Percentiles rank a stretch among this genome's conserved stretches.
Evolutionary conservation across 441 rosid genomes (phyloP).

Genomic region (Biscutella laevigata): DNA sequence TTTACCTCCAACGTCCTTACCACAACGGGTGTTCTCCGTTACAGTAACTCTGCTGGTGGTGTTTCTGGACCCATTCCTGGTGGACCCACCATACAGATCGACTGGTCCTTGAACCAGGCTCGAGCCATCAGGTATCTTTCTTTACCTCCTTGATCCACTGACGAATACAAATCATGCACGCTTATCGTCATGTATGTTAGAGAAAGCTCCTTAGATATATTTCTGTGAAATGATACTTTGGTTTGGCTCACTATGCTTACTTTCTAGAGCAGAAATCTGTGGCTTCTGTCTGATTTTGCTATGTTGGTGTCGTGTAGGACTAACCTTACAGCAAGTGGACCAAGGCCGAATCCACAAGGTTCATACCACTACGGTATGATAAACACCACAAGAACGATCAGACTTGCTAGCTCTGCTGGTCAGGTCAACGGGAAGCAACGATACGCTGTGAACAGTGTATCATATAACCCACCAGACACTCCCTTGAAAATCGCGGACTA

Average conservation of each 20-base stretch:
- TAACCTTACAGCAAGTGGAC: conserved; percentile 93
- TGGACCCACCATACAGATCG: conserved; percentile 70
- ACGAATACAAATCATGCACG: background rate
- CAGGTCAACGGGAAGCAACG: conserved; percentile 76
- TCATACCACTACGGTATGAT: conserved; percentile 95
- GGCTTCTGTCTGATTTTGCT: background rate
- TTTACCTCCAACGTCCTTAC: conserved; percentile 52
- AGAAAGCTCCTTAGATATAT: background rate
- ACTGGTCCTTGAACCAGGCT: conserved; percentile 92
- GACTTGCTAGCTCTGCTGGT: conserved; percentile 64
- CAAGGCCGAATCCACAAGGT: conserved; percentile 98
- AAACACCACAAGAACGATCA: conserved; percentile 70
- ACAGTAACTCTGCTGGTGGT: conserved; percentile 56
- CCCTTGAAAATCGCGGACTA: conserved; percentile 83
- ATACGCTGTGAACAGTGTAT: conserved; percentile 78
- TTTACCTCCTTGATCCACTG: background rate
- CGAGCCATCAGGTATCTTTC: conserved; percentile 62
- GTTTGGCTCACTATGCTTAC: background rate
- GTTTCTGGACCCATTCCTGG: conserved; percentile 75
- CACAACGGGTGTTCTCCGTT: conserved; percentile 59
- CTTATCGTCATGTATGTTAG: background rate
- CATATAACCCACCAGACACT: conserved; percentile 71
- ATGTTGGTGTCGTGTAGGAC: conserved; percentile 41
- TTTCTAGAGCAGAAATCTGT: too few species aligned
- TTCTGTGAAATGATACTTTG: background rate